These are phyloP conservation scores for Sordaria brevicollis DNA, from an alignment of 495 filamentous ascomycete genomes.

Conservation along the genomic window DNA sequence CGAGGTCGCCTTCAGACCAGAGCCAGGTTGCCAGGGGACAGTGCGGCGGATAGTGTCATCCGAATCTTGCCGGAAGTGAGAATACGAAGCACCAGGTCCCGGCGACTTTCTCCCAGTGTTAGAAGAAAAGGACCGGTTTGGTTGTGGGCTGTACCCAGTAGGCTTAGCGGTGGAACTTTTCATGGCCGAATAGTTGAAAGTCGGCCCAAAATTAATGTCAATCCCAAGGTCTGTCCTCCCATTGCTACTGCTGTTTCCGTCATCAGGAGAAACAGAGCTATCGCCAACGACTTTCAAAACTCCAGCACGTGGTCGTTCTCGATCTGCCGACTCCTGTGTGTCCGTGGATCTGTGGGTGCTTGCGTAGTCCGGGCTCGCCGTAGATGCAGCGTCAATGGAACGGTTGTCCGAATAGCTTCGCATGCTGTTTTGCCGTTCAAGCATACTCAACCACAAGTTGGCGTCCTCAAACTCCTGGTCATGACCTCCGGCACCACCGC, in stretches of 20 bases:
- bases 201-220: slow-evolving; percentile 78
- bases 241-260: background rate
- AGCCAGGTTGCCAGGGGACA: slow-evolving; percentile 72
- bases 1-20: slow-evolving; percentile 31
- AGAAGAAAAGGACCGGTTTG: slow-evolving; percentile 30
- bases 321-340: slow-evolving; percentile 51
- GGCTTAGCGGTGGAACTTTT: slow-evolving; percentile 12
- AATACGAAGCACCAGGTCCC: slow-evolving; percentile 24
- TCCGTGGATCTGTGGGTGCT: slow-evolving; percentile 59
- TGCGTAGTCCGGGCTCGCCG: slow-evolving; percentile 49
- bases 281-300: slow-evolving; percentile 73
- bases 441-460: slow-evolving; percentile 32
- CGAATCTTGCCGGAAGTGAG: slow-evolving; percentile 31
- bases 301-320: slow-evolving; percentile 56
- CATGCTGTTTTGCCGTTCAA: slow-evolving; percentile 22
- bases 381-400: slow-evolving; percentile 41
- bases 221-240: slow-evolving; percentile 15
- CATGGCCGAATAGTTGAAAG: slow-evolving; percentile 50
- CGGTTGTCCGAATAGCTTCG: slow-evolving; percentile 28
- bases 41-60: slow-evolving; percentile 46
- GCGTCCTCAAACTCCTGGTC: slow-evolving; percentile 51
- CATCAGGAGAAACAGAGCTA: slow-evolving; percentile 21
- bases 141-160: slow-evolving; percentile 20
- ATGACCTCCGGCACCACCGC: slow-evolving; percentile 54
- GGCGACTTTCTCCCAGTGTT: slow-evolving; percentile 33